Percentiles rank a stretch among this genome's conserved stretches.
phyloP scores from a whole-genome alignment of 108 stramenopile genomes.

The Chaetoceros muelleri region DNA sequence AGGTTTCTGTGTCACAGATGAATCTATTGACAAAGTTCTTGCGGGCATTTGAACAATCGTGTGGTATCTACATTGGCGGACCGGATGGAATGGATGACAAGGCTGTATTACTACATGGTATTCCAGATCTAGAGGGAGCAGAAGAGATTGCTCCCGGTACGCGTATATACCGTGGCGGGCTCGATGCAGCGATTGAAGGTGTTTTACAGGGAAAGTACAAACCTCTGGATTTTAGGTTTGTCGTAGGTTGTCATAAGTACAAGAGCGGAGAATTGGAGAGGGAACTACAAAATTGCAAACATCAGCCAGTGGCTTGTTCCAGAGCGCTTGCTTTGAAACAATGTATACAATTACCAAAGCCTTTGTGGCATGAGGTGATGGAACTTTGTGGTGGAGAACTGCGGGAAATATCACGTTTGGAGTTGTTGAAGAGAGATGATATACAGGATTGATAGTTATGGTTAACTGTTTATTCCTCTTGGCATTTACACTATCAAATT shows the following conservation, averaged over 20 bases:
- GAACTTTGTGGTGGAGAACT: constrained; percentile 67
- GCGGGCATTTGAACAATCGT: constrained; percentile 53
- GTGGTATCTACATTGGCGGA: constrained; percentile 71
- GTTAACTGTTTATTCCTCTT: too few relatives aligned
- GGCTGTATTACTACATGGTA: constrained; percentile 65
- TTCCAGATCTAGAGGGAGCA: constrained; percentile 49
- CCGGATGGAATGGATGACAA: constrained; percentile 56
- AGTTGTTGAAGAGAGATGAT: constrained; percentile 57
- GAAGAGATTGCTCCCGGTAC: constrained; percentile 56
- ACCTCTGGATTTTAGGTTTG: constrained; percentile 77
- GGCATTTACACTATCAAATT: too few relatives aligned
- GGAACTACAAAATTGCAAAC: constrained; percentile 40
- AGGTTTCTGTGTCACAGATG: constrained; percentile 7
- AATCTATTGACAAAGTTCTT: constrained; percentile 40
- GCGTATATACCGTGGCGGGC: constrained; percentile 58
- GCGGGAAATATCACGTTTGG: constrained; percentile 50
- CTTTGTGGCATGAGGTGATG: constrained; percentile 79
- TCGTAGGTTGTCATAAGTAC: constrained; percentile 52
- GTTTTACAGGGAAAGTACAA: constrained; percentile 53
- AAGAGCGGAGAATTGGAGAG: constrained; percentile 34
- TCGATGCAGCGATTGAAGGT: constrained; percentile 65
- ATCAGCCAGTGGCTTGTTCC: constrained; percentile 67
- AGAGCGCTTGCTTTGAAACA: constrained; percentile 73
- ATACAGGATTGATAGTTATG: constrained; percentile 23
- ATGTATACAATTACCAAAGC: constrained; percentile 74